These are phyloP conservation scores for Arachnopeziza araneosa DNA, from an alignment of 2,329 filamentous ascomycete species.

Conservation along the genomic window DNA sequence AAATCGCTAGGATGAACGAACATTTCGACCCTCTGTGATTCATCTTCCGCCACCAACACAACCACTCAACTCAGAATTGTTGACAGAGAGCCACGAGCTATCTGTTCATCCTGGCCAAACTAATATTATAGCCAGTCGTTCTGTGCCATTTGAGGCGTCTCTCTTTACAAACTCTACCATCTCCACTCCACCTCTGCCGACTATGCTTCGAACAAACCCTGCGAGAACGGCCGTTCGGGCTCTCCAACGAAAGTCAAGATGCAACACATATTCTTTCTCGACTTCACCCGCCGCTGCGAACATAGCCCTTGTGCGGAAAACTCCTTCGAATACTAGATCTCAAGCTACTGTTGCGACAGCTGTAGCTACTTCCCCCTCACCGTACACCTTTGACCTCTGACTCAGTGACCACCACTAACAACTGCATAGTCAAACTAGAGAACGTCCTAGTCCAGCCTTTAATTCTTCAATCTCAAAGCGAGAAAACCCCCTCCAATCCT, in stretches of 20 bases:
- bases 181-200: slow-evolving; percentile 11
- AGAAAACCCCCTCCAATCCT: slow-evolving; percentile 60
- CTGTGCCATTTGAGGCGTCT: slow-evolving; percentile 9
- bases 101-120: not conserved
- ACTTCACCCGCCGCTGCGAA: slow-evolving; percentile 35
- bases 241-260: slow-evolving; percentile 29
- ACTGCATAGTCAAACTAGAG: slow-evolving; percentile 46
- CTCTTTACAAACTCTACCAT: slow-evolving; percentile 1
- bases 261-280: slow-evolving; percentile 35
- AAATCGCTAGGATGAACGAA: not conserved
- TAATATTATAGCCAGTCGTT: not conserved
- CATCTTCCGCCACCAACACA: not conserved
- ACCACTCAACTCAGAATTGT: not conserved
- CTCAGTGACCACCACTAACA: slow-evolving; percentile 26
- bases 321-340: slow-evolving; percentile 39
- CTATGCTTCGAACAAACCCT: slow-evolving; percentile 45
- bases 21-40: not conserved
- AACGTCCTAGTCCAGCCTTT: slow-evolving; percentile 58
- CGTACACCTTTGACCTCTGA: slow-evolving; percentile 19
- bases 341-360: slow-evolving; percentile 45
- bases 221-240: slow-evolving; percentile 43
- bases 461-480: slow-evolving; percentile 40
- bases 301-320: slow-evolving; percentile 31
- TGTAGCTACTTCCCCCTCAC: slow-evolving; percentile 24
- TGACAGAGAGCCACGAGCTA: not conserved